phyloP scores from a whole-genome alignment of 129 eudicot species.

The Flaveria sonorensis region DNA sequence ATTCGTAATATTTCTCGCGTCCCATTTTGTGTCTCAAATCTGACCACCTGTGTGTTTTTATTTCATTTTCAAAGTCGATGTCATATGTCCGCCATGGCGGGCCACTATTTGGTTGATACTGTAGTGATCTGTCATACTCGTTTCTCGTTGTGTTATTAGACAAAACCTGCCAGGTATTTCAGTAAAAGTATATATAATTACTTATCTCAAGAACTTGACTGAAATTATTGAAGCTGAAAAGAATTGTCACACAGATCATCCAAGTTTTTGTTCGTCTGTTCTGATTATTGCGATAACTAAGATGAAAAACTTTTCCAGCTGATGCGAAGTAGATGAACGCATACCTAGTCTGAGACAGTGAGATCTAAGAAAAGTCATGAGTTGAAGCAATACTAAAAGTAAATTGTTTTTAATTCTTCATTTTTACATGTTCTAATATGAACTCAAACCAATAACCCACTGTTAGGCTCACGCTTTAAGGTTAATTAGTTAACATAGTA shows the following conservation, averaged over 20 bases:
- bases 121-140: constrained; percentile 63
- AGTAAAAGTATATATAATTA: not conserved
- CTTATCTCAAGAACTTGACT: not conserved
- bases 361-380: not conserved
- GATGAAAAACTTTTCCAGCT: not conserved
- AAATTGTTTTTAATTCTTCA: too few relatives aligned
- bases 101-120: constrained; percentile 34
- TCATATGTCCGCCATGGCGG: constrained; percentile 45
- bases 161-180: constrained; percentile 49
- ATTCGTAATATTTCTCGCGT: constrained; percentile 44
- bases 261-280: too few relatives aligned
- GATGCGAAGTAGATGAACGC: not conserved
- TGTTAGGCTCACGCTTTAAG: not conserved
- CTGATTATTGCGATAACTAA: too few relatives aligned
- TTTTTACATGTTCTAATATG: too few relatives aligned
- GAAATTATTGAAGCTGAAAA: constrained; percentile 4
- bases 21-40: constrained; percentile 58
- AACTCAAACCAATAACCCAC: not conserved
- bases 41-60: constrained; percentile 69
- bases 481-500: not conserved
- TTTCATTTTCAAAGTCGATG: constrained; percentile 49
- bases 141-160: constrained; percentile 59
- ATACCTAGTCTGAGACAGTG: not conserved
- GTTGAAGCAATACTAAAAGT: not conserved
- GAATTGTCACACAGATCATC: constrained; percentile 3